Conservation (phyloP, 345 rosid species). For the Boechera retrofracta region DNA sequence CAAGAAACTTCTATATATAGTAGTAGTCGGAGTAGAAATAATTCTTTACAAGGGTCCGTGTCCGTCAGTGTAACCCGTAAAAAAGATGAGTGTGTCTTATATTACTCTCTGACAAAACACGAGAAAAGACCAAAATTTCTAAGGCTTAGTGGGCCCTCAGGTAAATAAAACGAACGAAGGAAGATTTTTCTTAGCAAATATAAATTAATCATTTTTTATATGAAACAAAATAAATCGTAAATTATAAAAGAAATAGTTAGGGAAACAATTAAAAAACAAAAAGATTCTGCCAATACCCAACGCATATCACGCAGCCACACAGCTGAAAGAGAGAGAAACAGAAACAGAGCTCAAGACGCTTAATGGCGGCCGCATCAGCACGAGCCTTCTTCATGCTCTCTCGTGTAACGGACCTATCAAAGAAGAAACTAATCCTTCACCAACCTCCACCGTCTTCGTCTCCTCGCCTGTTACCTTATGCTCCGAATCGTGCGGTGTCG, state of each 20-base stretch:
- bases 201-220: neutral
- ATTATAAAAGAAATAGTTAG: slow-evolving; percentile 17
- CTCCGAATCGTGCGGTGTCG: slow-evolving; percentile 33
- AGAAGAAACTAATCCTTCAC: slow-evolving; percentile 41
- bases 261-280: slow-evolving; percentile 10
- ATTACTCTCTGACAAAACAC: neutral
- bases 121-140: slow-evolving; percentile 6
- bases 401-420: slow-evolving; percentile 49
- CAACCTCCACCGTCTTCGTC: slow-evolving; percentile 33
- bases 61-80: neutral
- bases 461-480: slow-evolving; percentile 23
- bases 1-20: neutral
- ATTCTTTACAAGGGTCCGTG: neutral
- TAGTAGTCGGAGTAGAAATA: neutral
- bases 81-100: neutral
- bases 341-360: slow-evolving; percentile 29
- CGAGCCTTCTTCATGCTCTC: slow-evolving; percentile 61
- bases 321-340: slow-evolving; percentile 25
- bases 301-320: slow-evolving; percentile 46
- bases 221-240: neutral
- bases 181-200: slow-evolving; percentile 5
- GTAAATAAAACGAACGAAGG: slow-evolving; percentile 26
- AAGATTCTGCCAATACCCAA: slow-evolving; percentile 33
- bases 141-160: slow-evolving; percentile 34
- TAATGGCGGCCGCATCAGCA: slow-evolving; percentile 72